phyloP scores from a whole-genome alignment of 2,329 filamentous ascomycete genomes.

The Grosmannia huntii region DNA sequence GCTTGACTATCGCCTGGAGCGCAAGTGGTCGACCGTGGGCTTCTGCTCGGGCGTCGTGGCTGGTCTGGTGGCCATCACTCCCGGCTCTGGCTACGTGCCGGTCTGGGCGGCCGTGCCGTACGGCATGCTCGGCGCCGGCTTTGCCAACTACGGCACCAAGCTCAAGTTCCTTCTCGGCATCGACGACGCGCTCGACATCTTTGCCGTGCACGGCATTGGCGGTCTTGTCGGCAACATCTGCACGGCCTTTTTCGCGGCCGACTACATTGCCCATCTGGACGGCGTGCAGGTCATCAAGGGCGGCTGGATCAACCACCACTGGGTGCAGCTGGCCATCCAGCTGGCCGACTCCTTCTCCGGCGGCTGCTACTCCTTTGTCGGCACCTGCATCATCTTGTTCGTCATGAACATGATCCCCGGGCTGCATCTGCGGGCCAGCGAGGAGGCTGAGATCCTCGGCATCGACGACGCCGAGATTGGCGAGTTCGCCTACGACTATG shows the following conservation, averaged over 20 bases:
- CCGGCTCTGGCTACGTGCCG: conserved; percentile 72
- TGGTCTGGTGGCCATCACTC: conserved; percentile 78
- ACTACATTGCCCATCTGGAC: conserved; percentile 75
- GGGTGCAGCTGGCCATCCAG: conserved; percentile 73
- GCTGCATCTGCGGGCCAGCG: conserved; percentile 57
- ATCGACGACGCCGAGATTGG: conserved; percentile 86
- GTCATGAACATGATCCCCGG: conserved; percentile 68
- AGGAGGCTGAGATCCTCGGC: conserved; percentile 71
- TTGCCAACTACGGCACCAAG: conserved; percentile 85
- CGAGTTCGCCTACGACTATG: conserved; percentile 92
- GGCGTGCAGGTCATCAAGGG: conserved; percentile 54
- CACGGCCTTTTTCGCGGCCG: conserved; percentile 71
- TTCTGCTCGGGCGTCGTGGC: conserved; percentile 88
- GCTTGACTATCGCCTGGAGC: conserved; percentile 76
- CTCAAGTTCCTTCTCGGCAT: conserved; percentile 72
- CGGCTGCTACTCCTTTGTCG: conserved; percentile 63
- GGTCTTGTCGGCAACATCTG: conserved; percentile 68
- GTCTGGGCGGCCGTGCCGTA: conserved; percentile 74
- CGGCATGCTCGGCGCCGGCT: conserved; percentile 60
- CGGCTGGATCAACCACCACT: conserved; percentile 75
- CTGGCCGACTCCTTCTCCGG: conserved; percentile 69
- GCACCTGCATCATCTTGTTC: conserved; percentile 68
- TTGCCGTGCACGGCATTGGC: conserved; percentile 69
- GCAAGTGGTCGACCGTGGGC: conserved; percentile 85
- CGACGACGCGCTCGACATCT: conserved; percentile 82